A percentile compares a stretch with the other conserved stretches of the same genome.
Conservation (phyloP, 495 filamentous ascomycete species). For the Cladorrhinum samala region DNA sequence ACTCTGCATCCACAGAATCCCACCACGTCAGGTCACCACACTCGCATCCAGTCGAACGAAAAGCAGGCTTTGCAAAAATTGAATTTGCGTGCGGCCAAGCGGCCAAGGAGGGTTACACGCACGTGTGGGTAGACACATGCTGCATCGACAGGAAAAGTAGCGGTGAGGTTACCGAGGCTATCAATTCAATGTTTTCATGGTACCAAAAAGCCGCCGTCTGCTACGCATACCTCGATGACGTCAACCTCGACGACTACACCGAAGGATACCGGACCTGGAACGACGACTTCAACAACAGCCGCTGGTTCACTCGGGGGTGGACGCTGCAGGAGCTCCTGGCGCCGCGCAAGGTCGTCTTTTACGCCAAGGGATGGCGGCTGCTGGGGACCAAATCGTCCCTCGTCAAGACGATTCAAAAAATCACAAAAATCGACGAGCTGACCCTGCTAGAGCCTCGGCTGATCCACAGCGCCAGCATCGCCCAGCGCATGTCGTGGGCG, state of each 20-base stretch:
- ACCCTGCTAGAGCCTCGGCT: conserved; percentile 14
- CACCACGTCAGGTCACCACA: conserved; percentile 3
- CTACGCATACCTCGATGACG: conserved; percentile 23
- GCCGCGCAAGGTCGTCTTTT: conserved; percentile 18
- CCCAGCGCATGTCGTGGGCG: conserved; percentile 31
- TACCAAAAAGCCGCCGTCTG: conserved; percentile 18
- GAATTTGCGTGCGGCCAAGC: conserved; percentile 19
- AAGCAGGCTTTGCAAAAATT: conserved; percentile 21
- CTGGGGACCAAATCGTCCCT: conserved; percentile 19
- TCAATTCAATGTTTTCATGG: conserved; percentile 26
- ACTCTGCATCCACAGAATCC: background rate
- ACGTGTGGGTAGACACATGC: conserved; percentile 24
- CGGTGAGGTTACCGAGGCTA: conserved; percentile 22
- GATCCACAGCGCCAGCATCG: conserved; percentile 15
- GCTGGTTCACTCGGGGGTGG: conserved; percentile 25
- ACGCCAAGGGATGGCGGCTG: conserved; percentile 14
- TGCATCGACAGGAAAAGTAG: conserved; percentile 23
- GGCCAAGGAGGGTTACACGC: conserved; percentile 9
- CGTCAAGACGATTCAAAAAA: conserved; percentile 11
- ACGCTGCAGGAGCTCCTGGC: conserved; percentile 25
- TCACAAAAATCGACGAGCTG: conserved; percentile 17
- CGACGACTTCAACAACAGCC: conserved; percentile 14
- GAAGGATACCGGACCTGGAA: conserved; percentile 22
- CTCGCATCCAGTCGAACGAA: conserved; percentile 15
- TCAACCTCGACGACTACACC: conserved; percentile 12